A percentile compares a stretch with the other conserved stretches of the same genome.
phyloP scores from a whole-genome alignment of 2,329 filamentous ascomycete species.

The Trichoderma asperellum region DNA sequence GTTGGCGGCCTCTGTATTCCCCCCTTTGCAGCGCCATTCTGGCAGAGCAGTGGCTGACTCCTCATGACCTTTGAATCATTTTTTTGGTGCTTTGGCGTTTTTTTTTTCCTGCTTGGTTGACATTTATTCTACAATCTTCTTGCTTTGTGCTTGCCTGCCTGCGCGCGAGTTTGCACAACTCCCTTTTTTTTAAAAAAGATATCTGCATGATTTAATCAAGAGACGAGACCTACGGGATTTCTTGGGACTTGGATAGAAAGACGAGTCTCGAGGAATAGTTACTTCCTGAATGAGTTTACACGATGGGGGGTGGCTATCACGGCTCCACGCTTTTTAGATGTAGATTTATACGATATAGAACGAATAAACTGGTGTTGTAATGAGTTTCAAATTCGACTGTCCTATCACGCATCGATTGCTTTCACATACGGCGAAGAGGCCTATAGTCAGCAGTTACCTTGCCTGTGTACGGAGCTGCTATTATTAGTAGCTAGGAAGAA shows the following conservation, averaged over 20 bases:
- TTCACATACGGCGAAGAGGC: not conserved
- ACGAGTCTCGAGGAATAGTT: constrained; percentile 24
- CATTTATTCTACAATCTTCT: constrained; percentile 25
- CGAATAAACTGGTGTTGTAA: constrained; percentile 25
- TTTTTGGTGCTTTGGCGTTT: constrained; percentile 27
- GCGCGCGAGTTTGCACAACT: constrained; percentile 14
- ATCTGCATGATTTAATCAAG: constrained; percentile 26
- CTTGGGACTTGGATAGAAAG: constrained; percentile 28
- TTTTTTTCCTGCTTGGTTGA: constrained; percentile 24
- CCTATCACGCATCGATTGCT: not conserved
- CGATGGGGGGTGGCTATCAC: constrained; percentile 16
- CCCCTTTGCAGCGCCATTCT: not conserved
- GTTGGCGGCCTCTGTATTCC: constrained; percentile 26
- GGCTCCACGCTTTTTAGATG: constrained; percentile 25
- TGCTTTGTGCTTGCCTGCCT: constrained; percentile 24
- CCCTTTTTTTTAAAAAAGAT: constrained; percentile 19
- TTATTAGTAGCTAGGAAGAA: not conserved
- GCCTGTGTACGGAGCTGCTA: not conserved
- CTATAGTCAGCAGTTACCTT: not conserved
- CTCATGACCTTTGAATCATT: constrained; percentile 25
- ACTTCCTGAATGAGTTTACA: constrained; percentile 22
- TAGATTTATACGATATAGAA: constrained; percentile 30
- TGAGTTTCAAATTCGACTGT: not conserved
- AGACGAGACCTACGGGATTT: constrained; percentile 23
- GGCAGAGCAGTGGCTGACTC: constrained; percentile 24